Evolutionary conservation across 2,329 filamentous ascomycete genomes (phyloP).

Genomic region (Mycosphaerella arachidis): DNA sequence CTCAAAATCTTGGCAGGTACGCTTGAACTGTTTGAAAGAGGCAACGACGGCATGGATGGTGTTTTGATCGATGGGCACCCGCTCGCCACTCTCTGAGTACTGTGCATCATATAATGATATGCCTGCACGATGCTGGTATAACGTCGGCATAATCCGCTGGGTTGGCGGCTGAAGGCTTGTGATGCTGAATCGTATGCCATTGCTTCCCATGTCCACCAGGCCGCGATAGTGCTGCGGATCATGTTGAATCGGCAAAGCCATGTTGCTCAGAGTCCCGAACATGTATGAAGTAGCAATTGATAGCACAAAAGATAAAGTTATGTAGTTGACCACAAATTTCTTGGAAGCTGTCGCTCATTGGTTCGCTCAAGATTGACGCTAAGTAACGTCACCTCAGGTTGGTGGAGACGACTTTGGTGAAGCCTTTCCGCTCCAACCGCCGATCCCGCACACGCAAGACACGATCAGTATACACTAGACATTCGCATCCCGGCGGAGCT

Average conservation of each 20-base stretch:
- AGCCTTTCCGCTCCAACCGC: neutral
- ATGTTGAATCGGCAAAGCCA: neutral
- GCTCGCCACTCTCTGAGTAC: constrained; percentile 38
- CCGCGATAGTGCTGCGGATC: constrained; percentile 22
- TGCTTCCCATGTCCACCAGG: constrained; percentile 53
- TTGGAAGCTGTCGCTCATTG: neutral
- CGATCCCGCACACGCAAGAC: neutral
- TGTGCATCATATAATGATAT: constrained; percentile 87
- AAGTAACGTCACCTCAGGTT: too few species aligned
- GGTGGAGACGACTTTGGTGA: neutral
- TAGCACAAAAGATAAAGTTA: neutral
- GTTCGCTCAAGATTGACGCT: neutral
- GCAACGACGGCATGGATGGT: constrained; percentile 64
- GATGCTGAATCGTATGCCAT: constrained; percentile 90
- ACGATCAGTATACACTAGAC: neutral
- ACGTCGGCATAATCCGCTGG: constrained; percentile 67
- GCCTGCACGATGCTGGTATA: constrained; percentile 71
- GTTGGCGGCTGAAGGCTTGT: constrained; percentile 69
- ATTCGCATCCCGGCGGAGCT: neutral
- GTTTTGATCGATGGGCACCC: constrained; percentile 51
- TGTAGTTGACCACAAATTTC: neutral
- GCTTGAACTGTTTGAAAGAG: constrained; percentile 65
- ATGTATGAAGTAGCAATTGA: neutral
- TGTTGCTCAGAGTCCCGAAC: neutral
- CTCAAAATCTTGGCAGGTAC: constrained; percentile 63